These are phyloP conservation scores for Lolium perenne DNA, from an alignment of 176 grass and related monocot species.

Conservation along the genomic window DNA sequence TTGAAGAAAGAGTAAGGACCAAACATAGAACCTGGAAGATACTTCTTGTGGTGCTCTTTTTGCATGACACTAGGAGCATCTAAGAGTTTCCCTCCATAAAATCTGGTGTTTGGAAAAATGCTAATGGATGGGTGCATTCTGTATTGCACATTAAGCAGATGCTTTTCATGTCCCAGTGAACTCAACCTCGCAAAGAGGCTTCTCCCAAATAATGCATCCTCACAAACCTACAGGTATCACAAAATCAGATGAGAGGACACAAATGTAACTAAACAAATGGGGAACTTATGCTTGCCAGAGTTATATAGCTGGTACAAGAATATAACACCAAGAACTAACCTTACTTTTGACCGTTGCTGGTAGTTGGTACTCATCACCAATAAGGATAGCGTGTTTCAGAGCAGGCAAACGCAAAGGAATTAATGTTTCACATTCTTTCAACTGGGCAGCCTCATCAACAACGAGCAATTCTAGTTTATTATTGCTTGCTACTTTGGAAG, in stretches of 20 bases:
- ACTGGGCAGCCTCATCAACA: conserved; percentile 83
- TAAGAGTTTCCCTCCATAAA: conserved; percentile 68
- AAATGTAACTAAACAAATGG: conserved; percentile 27
- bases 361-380: conserved; percentile 83
- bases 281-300: not conserved
- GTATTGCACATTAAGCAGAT: conserved; percentile 80
- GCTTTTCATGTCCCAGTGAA: conserved; percentile 70
- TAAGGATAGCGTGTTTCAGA: conserved; percentile 70
- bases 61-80: conserved; percentile 73
- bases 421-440: conserved; percentile 84
- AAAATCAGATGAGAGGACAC: conserved; percentile 3
- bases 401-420: conserved; percentile 60
- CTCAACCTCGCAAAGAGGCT: conserved; percentile 81
- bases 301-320: not conserved
- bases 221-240: conserved; percentile 49
- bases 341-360: conserved; percentile 81
- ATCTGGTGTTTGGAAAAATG: conserved; percentile 71
- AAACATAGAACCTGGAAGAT: conserved; percentile 64
- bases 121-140: conserved; percentile 91
- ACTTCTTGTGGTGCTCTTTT: conserved; percentile 50
- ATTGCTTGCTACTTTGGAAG: conserved; percentile 52
- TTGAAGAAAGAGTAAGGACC: conserved; percentile 80
- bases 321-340: conserved; percentile 48
- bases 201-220: conserved; percentile 69
- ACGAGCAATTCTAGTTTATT: conserved; percentile 57